Conservation (phyloP, 768 basidiomycete species). For the Lactifluus piperatus region DNA sequence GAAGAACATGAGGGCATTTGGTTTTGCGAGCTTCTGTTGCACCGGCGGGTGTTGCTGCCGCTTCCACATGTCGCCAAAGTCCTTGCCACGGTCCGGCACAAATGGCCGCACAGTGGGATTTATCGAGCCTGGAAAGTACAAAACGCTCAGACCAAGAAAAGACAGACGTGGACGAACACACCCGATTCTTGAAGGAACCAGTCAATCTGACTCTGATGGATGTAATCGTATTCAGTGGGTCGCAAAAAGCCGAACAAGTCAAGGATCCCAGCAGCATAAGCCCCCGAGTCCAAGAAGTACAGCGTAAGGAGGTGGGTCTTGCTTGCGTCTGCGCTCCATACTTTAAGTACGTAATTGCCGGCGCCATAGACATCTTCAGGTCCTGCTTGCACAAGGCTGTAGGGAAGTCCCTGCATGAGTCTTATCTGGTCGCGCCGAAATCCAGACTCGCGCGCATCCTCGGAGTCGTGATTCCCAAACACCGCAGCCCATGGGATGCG, state of each 20-base stretch:
- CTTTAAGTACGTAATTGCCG: constrained; percentile 86
- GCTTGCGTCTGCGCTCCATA: constrained; percentile 79
- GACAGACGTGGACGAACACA: constrained; percentile 20
- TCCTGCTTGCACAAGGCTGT: constrained; percentile 72
- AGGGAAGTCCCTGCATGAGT: constrained; percentile 73
- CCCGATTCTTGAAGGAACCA: constrained; percentile 86
- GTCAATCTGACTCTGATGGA: constrained; percentile 75
- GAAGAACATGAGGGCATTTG: constrained; percentile 96
- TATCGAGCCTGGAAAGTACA: constrained; percentile 39
- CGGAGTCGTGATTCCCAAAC: constrained; percentile 92
- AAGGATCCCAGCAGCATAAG: constrained; percentile 53
- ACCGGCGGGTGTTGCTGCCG: constrained; percentile 57
- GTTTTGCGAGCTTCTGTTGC: constrained; percentile 63
- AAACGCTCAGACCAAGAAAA: background rate
- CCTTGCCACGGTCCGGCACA: constrained; percentile 62
- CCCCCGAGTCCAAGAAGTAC: constrained; percentile 86
- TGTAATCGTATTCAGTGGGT: constrained; percentile 80
- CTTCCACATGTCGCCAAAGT: constrained; percentile 58
- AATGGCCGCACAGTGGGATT: constrained; percentile 76
- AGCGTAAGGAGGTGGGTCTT: constrained; percentile 83
- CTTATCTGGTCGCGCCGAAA: constrained; percentile 55
- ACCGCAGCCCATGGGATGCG: constrained; percentile 85
- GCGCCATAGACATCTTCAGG: constrained; percentile 81
- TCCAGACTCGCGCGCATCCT: constrained; percentile 39
- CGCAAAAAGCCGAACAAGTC: constrained; percentile 56